Percentiles rank a stretch among this genome's conserved stretches.
phyloP scores from a whole-genome alignment of 2,329 filamentous ascomycete species.

The Claviceps sp. region DNA sequence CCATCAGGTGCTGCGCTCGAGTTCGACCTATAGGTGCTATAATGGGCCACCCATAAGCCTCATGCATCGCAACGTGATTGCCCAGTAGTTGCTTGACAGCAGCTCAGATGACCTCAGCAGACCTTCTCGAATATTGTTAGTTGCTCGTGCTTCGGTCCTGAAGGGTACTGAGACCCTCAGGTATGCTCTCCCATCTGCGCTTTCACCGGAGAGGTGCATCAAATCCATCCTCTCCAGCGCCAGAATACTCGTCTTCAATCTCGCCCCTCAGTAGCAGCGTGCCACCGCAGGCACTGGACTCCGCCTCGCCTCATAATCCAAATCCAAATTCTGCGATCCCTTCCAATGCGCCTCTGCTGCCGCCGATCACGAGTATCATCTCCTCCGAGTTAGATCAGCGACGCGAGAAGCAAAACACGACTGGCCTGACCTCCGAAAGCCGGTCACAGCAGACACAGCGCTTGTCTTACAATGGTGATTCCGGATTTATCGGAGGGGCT shows the following conservation, averaged over 20 bases:
- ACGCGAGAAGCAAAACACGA: conserved; percentile 9
- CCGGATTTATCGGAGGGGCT: conserved; percentile 41
- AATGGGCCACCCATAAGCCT: background rate
- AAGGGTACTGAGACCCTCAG: background rate
- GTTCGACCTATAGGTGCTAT: background rate
- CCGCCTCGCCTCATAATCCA: conserved; percentile 20
- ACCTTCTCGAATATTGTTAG: background rate
- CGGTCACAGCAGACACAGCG: conserved; percentile 16
- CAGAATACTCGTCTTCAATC: conserved; percentile 30
- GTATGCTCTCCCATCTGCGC: conserved; percentile 41
- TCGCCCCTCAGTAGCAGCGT: conserved; percentile 25
- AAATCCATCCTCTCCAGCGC: conserved; percentile 39
- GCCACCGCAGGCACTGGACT: conserved; percentile 28
- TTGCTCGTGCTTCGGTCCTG: background rate
- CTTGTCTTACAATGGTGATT: conserved; percentile 23
- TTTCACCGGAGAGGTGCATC: conserved; percentile 45
- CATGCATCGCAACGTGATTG: conserved; percentile 1
- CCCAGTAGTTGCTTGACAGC: background rate
- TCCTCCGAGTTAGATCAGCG: conserved; percentile 23
- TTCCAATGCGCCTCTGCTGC: conserved; percentile 31
- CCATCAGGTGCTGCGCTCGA: background rate
- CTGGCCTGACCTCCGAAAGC: conserved; percentile 10
- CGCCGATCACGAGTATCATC: conserved; percentile 36
- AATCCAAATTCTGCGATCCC: conserved; percentile 22
- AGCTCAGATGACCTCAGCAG: background rate